Conservation (phyloP, 805 yeast genomes). For the Cyberlindnera mississippiensis region DNA sequence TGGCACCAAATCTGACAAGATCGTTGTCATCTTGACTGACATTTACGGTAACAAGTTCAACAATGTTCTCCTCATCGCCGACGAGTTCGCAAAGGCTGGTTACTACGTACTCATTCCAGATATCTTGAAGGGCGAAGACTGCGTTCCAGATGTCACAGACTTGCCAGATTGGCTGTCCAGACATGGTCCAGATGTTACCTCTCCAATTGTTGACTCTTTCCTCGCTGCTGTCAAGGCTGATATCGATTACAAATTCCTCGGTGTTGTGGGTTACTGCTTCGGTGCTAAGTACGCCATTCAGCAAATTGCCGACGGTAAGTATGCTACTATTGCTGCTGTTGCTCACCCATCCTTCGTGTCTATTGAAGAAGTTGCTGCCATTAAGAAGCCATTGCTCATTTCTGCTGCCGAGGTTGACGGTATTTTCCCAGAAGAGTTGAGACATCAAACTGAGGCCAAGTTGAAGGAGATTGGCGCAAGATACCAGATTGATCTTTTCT, state of each 20-base stretch:
- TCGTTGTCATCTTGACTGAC: conserved; percentile 65
- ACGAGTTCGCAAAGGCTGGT: conserved; percentile 56
- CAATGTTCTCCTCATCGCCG: conserved; percentile 63
- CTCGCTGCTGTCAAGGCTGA: conserved; percentile 40
- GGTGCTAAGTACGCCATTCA: conserved; percentile 73
- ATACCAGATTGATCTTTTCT: conserved; percentile 58
- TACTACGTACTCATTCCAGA: conserved; percentile 77
- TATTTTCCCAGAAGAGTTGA: conserved; percentile 58
- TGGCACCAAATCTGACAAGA: conserved; percentile 39
- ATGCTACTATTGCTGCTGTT: conserved; percentile 58
- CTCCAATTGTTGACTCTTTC: conserved; percentile 46
- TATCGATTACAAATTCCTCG: conserved; percentile 44
- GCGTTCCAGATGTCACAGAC: conserved; percentile 30
- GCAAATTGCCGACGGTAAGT: conserved; percentile 37
- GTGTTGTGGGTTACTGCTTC: conserved; percentile 74
- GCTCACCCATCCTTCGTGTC: conserved; percentile 82
- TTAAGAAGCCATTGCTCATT: conserved; percentile 53
- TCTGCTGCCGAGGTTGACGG: conserved; percentile 72
- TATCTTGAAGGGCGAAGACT: conserved; percentile 49
- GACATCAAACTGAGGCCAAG: conserved; percentile 56
- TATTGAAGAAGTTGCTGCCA: conserved; percentile 57
- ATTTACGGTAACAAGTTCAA: conserved; percentile 56
- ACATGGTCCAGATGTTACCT: conserved; percentile 48
- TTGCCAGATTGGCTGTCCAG: conserved; percentile 45
- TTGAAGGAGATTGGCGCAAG: conserved; percentile 49